These are phyloP conservation scores for Graphiopsis chlorocephala DNA, from an alignment of 2,329 filamentous ascomycete genomes.

Conservation along the genomic window DNA sequence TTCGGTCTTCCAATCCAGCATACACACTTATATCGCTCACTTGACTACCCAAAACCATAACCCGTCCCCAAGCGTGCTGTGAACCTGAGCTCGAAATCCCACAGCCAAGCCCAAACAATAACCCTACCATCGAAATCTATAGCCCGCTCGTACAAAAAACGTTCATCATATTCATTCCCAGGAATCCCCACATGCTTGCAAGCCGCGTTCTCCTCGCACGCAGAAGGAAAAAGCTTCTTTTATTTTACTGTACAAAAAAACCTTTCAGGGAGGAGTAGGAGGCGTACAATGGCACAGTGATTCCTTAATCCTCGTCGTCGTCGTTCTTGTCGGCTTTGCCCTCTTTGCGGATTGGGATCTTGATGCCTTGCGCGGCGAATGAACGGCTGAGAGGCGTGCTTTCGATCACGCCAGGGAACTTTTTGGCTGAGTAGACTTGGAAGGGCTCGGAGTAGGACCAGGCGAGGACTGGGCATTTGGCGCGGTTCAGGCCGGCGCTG, in stretches of 20 bases:
- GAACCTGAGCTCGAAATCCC: neutral
- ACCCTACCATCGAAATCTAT: neutral
- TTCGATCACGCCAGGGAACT: constrained; percentile 96
- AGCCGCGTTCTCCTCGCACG: neutral
- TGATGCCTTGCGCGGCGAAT: constrained; percentile 91
- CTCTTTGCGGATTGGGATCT: constrained; percentile 93
- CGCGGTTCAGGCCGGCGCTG: constrained; percentile 61
- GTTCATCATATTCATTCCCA: neutral
- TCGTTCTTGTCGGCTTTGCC: constrained; percentile 46
- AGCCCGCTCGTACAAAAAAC: neutral
- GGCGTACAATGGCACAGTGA: neutral
- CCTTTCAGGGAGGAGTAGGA: neutral
- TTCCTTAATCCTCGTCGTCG: constrained; percentile 37
- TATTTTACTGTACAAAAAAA: neutral
- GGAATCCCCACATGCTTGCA: neutral
- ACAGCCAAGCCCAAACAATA: neutral
- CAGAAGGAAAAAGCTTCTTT: neutral
- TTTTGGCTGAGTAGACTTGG: constrained; percentile 94
- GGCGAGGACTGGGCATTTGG: constrained; percentile 76
- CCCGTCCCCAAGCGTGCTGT: neutral
- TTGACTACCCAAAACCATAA: neutral
- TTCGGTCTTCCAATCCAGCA: neutral
- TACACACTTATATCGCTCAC: neutral
- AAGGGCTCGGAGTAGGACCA: constrained; percentile 85
- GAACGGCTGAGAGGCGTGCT: constrained; percentile 87